phyloP scores from a whole-genome alignment of 345 rosid species.

The Pugionium cornutum region DNA sequence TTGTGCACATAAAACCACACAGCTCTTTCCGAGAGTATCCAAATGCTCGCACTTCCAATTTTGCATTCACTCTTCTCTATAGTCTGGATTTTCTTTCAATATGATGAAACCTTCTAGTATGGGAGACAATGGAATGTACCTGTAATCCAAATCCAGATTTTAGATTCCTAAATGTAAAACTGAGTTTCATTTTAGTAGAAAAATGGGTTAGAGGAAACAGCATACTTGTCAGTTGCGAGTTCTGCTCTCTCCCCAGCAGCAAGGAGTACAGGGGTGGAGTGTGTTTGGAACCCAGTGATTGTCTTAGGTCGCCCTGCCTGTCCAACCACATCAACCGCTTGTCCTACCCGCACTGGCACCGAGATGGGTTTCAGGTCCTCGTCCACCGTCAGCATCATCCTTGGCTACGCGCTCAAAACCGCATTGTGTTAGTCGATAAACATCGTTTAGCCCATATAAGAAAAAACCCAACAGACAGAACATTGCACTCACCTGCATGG shows the following conservation, averaged over 20 bases:
- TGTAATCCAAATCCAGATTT: slow-evolving; percentile 32
- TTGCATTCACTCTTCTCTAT: slow-evolving; percentile 56
- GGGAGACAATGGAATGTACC: slow-evolving; percentile 85
- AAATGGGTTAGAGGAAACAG: slow-evolving; percentile 1
- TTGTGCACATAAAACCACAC: slow-evolving; percentile 21
- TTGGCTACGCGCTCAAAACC: slow-evolving; percentile 57
- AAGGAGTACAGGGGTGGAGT: slow-evolving; percentile 88
- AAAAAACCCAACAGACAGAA: background rate
- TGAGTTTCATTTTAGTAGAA: background rate
- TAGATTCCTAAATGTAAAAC: slow-evolving; percentile 12
- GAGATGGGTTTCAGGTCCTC: slow-evolving; percentile 78
- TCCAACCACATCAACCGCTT: slow-evolving; percentile 96
- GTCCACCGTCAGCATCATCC: slow-evolving; percentile 91
- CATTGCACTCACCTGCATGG: slow-evolving; percentile 72
- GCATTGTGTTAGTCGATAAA: background rate
- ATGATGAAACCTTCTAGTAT: slow-evolving; percentile 93
- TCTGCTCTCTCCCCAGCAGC: slow-evolving; percentile 97
- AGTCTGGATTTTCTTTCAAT: slow-evolving; percentile 79
- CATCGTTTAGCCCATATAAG: background rate
- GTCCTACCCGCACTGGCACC: slow-evolving; percentile 89
- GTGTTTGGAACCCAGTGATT: slow-evolving; percentile 96
- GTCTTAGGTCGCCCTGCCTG: slow-evolving; percentile 97
- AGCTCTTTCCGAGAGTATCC: background rate
- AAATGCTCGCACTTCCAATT: slow-evolving; percentile 5
- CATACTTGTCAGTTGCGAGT: slow-evolving; percentile 90